These are phyloP conservation scores for Suhomyces bokatorum DNA, from an alignment of 1,139 yeast species.

Conservation along the genomic window DNA sequence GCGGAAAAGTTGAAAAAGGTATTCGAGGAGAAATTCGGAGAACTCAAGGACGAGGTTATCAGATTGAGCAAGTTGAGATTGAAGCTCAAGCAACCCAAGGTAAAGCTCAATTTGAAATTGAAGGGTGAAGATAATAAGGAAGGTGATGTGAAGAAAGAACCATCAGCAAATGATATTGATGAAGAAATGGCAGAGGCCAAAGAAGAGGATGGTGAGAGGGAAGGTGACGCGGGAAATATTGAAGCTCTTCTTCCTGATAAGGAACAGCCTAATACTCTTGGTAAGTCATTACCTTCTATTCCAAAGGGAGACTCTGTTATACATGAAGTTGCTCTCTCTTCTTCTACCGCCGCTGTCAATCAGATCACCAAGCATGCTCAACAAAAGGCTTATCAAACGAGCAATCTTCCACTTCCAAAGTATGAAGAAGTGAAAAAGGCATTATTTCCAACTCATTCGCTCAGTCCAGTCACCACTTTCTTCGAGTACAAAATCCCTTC, in stretches of 20 bases:
- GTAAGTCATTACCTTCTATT: slow-evolving; percentile 20
- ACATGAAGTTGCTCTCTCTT: slow-evolving; percentile 20
- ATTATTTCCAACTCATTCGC: slow-evolving; percentile 37
- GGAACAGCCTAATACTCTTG: slow-evolving; percentile 18
- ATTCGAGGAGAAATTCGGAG: slow-evolving; percentile 34
- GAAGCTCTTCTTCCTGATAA: slow-evolving; percentile 5
- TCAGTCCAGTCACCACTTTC: slow-evolving; percentile 21
- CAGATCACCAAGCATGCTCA: slow-evolving; percentile 30
- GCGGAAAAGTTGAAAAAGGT: slow-evolving; percentile 44
- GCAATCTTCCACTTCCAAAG: slow-evolving; percentile 20
- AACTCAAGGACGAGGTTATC: slow-evolving; percentile 23
- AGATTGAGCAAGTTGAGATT: slow-evolving; percentile 27
- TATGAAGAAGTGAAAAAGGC: slow-evolving; percentile 32
- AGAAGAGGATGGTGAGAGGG: slow-evolving; percentile 7
- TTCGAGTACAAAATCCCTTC: slow-evolving; percentile 51
- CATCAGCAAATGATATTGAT: slow-evolving; percentile 21
- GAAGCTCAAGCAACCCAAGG: slow-evolving; percentile 29
- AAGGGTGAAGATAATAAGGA: slow-evolving; percentile 21
- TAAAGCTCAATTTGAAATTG: slow-evolving; percentile 27
- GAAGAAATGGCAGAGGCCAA: slow-evolving; percentile 12
- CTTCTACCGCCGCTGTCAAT: slow-evolving; percentile 17
- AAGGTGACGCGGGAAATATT: slow-evolving; percentile 2
- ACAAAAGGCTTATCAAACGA: slow-evolving; percentile 25
- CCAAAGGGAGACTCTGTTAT: slow-evolving; percentile 22
- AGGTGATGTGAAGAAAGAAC: slow-evolving; percentile 22